phyloP scores from a whole-genome alignment of 139 green algal genomes.

The Micractinium conductrix region DNA sequence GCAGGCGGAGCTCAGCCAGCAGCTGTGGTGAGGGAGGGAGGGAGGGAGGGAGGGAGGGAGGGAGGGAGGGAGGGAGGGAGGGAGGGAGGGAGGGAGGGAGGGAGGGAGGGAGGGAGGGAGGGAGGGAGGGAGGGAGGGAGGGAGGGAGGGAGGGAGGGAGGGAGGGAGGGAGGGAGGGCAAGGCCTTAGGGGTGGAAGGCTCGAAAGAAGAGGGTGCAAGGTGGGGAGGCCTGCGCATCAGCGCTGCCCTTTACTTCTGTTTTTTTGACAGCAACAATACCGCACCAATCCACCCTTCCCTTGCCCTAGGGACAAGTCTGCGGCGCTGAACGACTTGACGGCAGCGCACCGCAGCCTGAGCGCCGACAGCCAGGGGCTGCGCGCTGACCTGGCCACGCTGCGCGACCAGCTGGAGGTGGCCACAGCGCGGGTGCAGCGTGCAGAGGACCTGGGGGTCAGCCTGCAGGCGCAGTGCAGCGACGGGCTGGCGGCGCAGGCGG shows the following conservation, averaged over 20 bases:
- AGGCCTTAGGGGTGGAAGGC: too few relatives aligned
- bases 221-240: too few relatives aligned
- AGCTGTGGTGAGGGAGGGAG: constrained; percentile 21
- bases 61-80: too few relatives aligned
- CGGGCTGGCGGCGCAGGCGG: background rate
- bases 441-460: background rate
- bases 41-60: too few relatives aligned
- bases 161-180: too few relatives aligned
- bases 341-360: background rate
- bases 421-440: constrained; percentile 3
- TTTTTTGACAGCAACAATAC: too few relatives aligned
- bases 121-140: too few relatives aligned
- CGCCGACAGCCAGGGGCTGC: background rate
- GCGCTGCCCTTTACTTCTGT: too few relatives aligned
- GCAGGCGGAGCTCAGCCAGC: constrained; percentile 17
- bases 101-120: too few relatives aligned
- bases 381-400: background rate
- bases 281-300: too few relatives aligned
- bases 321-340: background rate
- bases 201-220: background rate
- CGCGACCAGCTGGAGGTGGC: background rate
- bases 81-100: too few relatives aligned
- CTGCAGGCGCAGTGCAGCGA: constrained; percentile 3
- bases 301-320: background rate
- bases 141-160: too few relatives aligned